These are phyloP conservation scores for Phytophthora rubi DNA, from an alignment of 352 stramenopile genomes.

Conservation along the genomic window DNA sequence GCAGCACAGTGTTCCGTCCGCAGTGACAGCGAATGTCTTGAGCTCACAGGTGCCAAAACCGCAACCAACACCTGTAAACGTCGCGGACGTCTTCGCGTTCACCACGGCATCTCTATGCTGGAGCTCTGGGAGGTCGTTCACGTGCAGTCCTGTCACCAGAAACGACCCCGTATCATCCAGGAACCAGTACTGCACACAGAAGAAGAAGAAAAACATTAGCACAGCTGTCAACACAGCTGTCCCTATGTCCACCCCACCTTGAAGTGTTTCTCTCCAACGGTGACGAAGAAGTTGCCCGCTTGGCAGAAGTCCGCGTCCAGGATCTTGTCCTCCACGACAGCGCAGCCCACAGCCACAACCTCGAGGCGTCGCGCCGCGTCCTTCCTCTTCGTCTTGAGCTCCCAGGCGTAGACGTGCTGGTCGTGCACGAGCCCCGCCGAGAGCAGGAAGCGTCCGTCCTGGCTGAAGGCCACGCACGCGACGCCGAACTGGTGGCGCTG, in stretches of 20 bases:
- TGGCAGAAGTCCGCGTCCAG: constrained; percentile 73
- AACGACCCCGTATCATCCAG: constrained; percentile 61
- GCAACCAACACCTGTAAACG: constrained; percentile 75
- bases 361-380: constrained; percentile 22
- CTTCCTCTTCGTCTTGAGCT: constrained; percentile 45
- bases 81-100: constrained; percentile 64
- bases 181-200: constrained; percentile 69
- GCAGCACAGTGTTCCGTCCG: constrained; percentile 77
- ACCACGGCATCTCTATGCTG: constrained; percentile 63
- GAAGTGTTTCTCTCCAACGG: constrained; percentile 81
- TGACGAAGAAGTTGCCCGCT: constrained; percentile 83
- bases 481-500: constrained; percentile 86
- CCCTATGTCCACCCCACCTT: constrained; percentile 42
- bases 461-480: constrained; percentile 80
- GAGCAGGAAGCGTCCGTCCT: constrained; percentile 64
- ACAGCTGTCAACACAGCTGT: not conserved
- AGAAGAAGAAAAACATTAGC: not conserved
- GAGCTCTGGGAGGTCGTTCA: constrained; percentile 70
- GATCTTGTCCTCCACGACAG: constrained; percentile 73
- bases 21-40: constrained; percentile 79
- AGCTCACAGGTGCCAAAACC: constrained; percentile 55
- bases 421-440: constrained; percentile 85
- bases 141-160: constrained; percentile 53
- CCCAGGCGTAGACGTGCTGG: constrained; percentile 82
- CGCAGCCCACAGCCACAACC: constrained; percentile 47